Percentiles rank a stretch among this genome's conserved stretches.
phyloP scores from a whole-genome alignment of 129 eudicot species.

The Rutidosis leptorrhynchoides region DNA sequence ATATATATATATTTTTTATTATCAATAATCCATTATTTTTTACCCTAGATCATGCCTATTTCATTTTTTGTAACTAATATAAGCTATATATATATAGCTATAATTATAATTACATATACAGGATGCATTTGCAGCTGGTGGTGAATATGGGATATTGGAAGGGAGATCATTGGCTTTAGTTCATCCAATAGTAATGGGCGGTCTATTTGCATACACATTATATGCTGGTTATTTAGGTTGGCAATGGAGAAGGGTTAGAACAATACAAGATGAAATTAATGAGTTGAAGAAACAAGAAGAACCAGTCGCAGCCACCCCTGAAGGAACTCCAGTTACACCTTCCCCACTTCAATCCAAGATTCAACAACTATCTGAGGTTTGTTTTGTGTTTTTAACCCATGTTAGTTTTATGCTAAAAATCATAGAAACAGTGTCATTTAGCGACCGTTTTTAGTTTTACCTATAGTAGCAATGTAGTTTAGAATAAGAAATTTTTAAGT shows the following conservation, averaged over 20 bases:
- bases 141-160: constrained; percentile 81
- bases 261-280: constrained; percentile 66
- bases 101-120: constrained; percentile 24
- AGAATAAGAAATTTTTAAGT: too few species aligned
- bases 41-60: background rate
- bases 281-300: constrained; percentile 72
- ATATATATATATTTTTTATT: too few species aligned
- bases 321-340: constrained; percentile 49
- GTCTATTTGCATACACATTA: constrained; percentile 66
- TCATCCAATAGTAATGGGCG: constrained; percentile 76
- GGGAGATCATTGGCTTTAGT: constrained; percentile 75
- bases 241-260: constrained; percentile 92
- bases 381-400: background rate
- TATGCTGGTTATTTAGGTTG: constrained; percentile 95
- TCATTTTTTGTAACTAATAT: background rate
- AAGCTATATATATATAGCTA: too few species aligned
- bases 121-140: constrained; percentile 94
- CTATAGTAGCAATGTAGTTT: too few species aligned
- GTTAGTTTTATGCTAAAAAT: too few species aligned
- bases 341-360: constrained; percentile 74
- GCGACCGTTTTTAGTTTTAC: too few species aligned
- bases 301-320: constrained; percentile 69
- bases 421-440: too few species aligned
- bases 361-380: constrained; percentile 80
- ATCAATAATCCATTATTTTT: too few species aligned